Conservation (phyloP, 1,284 basidiomycete species). For the Puccinia horiana region DNA sequence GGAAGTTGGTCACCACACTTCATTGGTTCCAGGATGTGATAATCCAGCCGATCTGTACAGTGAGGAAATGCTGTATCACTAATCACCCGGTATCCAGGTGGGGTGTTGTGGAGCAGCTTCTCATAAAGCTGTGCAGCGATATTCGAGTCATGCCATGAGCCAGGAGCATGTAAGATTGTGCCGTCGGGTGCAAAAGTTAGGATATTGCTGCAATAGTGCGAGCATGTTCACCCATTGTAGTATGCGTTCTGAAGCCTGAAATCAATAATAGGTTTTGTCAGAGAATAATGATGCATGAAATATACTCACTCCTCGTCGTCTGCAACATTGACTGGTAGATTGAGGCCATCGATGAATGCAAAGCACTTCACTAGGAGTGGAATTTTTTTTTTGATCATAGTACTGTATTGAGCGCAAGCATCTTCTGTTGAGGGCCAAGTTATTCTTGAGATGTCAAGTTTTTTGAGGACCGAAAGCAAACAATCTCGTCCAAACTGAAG, state of each 20-base stretch:
- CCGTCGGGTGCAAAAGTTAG: background rate
- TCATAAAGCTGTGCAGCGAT: conserved; percentile 58
- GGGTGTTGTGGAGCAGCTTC: conserved; percentile 57
- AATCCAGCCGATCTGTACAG: background rate
- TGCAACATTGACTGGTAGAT: background rate
- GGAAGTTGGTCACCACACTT: conserved; percentile 59
- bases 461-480: background rate
- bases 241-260: background rate
- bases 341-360: conserved; percentile 3
- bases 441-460: too few relatives aligned
- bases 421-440: background rate
- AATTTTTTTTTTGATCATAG: background rate
- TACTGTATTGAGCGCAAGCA: background rate
- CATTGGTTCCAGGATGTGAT: conserved; percentile 60
- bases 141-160: background rate
- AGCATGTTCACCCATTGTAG: background rate
- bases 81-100: conserved; percentile 61
- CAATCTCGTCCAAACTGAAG: background rate
- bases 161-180: conserved; percentile 51
- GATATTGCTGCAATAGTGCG: background rate
- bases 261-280: too few relatives aligned
- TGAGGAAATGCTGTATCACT: conserved; percentile 62
- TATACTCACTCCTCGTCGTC: conserved; percentile 5
- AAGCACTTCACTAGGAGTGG: background rate
- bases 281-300: background rate